These are phyloP conservation scores for Dothideomycetidae sp. DNA, from an alignment of 2,329 filamentous ascomycete species.

Conservation along the genomic window DNA sequence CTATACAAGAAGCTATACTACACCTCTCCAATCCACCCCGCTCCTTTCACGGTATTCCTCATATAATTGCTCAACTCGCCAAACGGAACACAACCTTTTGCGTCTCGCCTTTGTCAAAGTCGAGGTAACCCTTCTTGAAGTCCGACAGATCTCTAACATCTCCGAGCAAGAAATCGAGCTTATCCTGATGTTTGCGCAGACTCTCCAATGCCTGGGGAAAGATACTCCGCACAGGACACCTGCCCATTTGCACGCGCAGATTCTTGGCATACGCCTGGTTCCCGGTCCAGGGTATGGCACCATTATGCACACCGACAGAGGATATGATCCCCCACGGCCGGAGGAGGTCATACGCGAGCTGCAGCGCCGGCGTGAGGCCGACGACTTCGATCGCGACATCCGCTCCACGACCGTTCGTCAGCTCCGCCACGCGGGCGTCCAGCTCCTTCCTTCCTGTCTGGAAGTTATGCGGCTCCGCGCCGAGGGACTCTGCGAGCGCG, in stretches of 20 bases:
- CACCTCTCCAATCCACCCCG: too few relatives aligned
- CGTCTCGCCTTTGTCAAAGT: conserved; percentile 40
- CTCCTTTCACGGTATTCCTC: too few relatives aligned
- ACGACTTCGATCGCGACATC: conserved; percentile 58
- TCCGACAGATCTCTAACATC: conserved; percentile 38
- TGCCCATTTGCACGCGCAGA: conserved; percentile 34
- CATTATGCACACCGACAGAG: conserved; percentile 36
- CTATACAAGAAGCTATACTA: too few relatives aligned
- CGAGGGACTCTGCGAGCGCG: conserved; percentile 55
- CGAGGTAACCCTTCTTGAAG: conserved; percentile 37
- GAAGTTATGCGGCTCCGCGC: conserved; percentile 76
- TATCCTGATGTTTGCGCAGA: conserved; percentile 34
- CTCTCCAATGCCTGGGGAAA: conserved; percentile 34
- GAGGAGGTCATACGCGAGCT: conserved; percentile 35
- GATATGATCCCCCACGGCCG: conserved; percentile 36
- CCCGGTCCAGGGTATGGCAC: conserved; percentile 34
- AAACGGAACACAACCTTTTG: conserved; percentile 37
- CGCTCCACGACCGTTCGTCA: conserved; percentile 67
- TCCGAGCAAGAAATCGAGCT: conserved; percentile 39
- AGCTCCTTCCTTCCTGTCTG: conserved; percentile 50
- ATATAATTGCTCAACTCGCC: too few relatives aligned
- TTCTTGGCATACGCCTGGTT: conserved; percentile 38
- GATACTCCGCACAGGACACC: conserved; percentile 37
- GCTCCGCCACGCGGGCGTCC: conserved; percentile 53
- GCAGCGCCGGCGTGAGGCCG: conserved; percentile 33